Base-by-base conservation (phyloP, 345 rosid genomes). In the Syzygium grande region DNA sequence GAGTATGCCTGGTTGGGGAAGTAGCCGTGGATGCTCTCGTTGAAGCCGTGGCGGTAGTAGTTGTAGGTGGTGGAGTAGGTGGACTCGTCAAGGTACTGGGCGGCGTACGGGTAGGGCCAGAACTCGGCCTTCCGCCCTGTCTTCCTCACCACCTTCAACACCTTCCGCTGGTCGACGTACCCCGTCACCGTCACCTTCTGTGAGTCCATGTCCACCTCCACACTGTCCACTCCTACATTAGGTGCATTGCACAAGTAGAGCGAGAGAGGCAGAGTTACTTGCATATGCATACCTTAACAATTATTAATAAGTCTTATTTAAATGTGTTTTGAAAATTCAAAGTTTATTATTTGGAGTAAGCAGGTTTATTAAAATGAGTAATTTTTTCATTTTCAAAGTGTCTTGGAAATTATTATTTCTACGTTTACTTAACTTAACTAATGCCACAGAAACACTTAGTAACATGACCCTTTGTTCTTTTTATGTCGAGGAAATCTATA, bases 161-260 rank as follows among this genome's bases (percentile, higher is more conserved):
- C 96, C 41, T 94, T 94, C 84, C 93, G 90, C 30, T 93, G 91
- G 25, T 96, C 96, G 4, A 94, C 92, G 63, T 95, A 93, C 9
- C 98, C 99, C 2, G 92, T 94, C 54, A 97, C 96, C 12, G 95
- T 95, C 88, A 97, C 97, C 90, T 97, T 97, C 83, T 97, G 98
- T 87, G 88, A 89, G 34, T 91, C 94, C 95, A 97, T 90, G 91
- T 93, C 96, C 79, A 97, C 93, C 87, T 94, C 97, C 77, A 97
- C 58, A 79, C 93, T 93, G 29, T 96, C 98, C 34, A 94, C 97
- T 10, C 98, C 98, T 97, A 90, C 65, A 87, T n/a, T 25, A 13
- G 22, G 23, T 17, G 51, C 43, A 56, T 16, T 14, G 3, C 56
- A 19, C 83, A 52, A 5, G 51, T 9, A 30, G 29, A 49, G 46